These are phyloP conservation scores for cucumber (Cucumis sativus) DNA, from an alignment of 306 rosid species.

Conservation along the genomic window DNA sequence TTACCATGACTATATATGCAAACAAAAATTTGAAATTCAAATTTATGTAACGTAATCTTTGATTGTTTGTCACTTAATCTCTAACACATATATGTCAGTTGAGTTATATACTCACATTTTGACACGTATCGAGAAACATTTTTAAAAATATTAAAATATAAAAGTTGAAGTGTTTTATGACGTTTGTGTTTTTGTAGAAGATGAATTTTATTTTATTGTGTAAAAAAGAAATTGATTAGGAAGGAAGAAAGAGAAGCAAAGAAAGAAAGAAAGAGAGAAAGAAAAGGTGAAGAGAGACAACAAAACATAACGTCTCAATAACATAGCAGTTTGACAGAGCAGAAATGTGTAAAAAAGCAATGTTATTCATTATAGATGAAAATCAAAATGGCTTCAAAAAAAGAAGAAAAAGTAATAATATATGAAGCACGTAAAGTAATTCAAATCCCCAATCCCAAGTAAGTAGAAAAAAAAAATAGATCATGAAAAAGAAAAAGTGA, in stretches of 20 bases:
- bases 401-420: neutral
- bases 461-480: neutral
- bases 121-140: too few species aligned
- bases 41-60: too few species aligned
- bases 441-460: constrained; percentile 4
- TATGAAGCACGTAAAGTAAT: constrained; percentile 2
- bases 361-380: too few species aligned
- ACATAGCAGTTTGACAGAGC: neutral
- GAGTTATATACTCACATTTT: too few species aligned
- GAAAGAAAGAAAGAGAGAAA: neutral
- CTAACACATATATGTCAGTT: too few species aligned
- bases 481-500: neutral
- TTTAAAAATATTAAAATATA: too few species aligned
- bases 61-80: too few species aligned
- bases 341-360: neutral
- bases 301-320: neutral
- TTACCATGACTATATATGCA: too few species aligned
- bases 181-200: too few species aligned
- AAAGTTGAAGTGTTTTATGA: too few species aligned
- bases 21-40: too few species aligned
- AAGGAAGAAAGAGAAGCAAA: neutral
- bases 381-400: neutral
- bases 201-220: too few species aligned
- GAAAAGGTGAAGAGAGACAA: neutral
- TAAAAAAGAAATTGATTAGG: neutral